Evolutionary conservation across 78 protist genomes (phyloP).

Genomic region (Andalucia godoyi): DNA sequence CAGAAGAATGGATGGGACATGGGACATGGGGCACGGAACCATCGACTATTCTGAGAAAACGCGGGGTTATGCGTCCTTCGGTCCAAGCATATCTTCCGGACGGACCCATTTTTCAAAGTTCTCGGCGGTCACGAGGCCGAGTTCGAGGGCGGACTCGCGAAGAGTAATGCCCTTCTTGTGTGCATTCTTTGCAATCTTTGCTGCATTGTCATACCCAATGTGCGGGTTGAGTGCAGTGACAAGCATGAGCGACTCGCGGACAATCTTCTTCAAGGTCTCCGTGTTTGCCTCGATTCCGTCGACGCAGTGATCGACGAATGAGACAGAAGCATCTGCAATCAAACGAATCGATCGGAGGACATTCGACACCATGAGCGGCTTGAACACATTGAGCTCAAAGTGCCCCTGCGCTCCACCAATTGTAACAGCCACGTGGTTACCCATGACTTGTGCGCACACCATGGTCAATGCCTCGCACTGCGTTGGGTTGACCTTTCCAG

Average conservation of each 20-base stretch:
- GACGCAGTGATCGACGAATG: slow-evolving; percentile 65
- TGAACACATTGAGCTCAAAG: slow-evolving; percentile 86
- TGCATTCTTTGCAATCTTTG: slow-evolving; percentile 65
- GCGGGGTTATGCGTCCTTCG: slow-evolving; percentile 8
- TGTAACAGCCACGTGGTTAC: slow-evolving; percentile 77
- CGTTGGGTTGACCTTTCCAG: slow-evolving; percentile 91
- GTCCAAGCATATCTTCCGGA: slow-evolving; percentile 57
- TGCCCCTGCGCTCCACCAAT: slow-evolving; percentile 86
- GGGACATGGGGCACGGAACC: no score
- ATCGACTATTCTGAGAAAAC: no score
- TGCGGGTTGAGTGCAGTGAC: slow-evolving; percentile 90
- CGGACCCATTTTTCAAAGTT: slow-evolving; percentile 63
- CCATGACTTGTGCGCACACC: slow-evolving; percentile 89
- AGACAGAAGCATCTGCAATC: slow-evolving; percentile 56
- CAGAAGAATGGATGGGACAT: no score
- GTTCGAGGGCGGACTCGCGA: slow-evolving; percentile 59
- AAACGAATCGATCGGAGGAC: slow-evolving; percentile 65
- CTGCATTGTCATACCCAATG: slow-evolving; percentile 89
- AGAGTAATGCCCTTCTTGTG: slow-evolving; percentile 59
- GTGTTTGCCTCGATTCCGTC: slow-evolving; percentile 71
- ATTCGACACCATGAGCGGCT: slow-evolving; percentile 72
- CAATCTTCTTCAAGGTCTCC: slow-evolving; percentile 27
- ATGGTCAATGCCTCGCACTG: slow-evolving; percentile 92
- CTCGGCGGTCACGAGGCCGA: slow-evolving; percentile 52
- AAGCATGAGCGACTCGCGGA: slow-evolving; percentile 78